These are phyloP conservation scores for Colletotrichum tamarilloi DNA, from an alignment of 2,329 filamentous ascomycete species.

Conservation along the genomic window DNA sequence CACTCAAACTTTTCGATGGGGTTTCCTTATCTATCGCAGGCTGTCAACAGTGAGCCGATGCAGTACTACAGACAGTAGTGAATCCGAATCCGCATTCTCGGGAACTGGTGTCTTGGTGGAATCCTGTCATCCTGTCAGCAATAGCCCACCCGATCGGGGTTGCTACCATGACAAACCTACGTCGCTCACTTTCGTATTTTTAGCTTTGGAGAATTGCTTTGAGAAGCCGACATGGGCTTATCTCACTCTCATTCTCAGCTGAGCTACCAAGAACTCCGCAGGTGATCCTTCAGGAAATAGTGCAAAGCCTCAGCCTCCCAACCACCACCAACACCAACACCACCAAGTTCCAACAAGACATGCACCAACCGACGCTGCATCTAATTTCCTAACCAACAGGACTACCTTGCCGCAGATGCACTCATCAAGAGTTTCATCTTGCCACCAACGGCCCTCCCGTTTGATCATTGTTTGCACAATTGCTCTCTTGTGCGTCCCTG, in stretches of 20 bases:
- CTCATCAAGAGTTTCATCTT: background rate
- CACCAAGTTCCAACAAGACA: background rate
- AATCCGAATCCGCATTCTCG: background rate
- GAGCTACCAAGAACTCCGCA: constrained; percentile 24
- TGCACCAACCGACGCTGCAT: background rate
- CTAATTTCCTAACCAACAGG: background rate
- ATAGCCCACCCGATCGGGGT: background rate
- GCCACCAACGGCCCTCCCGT: background rate
- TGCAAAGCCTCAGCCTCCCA: constrained; percentile 2
- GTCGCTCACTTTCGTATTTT: constrained; percentile 19
- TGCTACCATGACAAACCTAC: constrained; percentile 11
- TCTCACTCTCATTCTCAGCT: constrained; percentile 16
- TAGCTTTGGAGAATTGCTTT: background rate
- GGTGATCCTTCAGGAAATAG: constrained; percentile 9
- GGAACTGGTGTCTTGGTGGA: background rate
- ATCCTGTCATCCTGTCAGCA: constrained; percentile 30
- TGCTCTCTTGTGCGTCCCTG: background rate
- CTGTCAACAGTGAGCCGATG: background rate
- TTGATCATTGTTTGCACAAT: background rate
- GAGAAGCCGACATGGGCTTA: constrained; percentile 9
- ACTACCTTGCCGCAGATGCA: background rate
- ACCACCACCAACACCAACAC: background rate
- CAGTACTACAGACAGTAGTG: background rate
- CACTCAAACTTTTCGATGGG: background rate
- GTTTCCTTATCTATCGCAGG: background rate